Percentiles rank a stretch among this genome's conserved stretches.
Conservation (phyloP, 306 rosid genomes). For the Medicago ruthenica region DNA sequence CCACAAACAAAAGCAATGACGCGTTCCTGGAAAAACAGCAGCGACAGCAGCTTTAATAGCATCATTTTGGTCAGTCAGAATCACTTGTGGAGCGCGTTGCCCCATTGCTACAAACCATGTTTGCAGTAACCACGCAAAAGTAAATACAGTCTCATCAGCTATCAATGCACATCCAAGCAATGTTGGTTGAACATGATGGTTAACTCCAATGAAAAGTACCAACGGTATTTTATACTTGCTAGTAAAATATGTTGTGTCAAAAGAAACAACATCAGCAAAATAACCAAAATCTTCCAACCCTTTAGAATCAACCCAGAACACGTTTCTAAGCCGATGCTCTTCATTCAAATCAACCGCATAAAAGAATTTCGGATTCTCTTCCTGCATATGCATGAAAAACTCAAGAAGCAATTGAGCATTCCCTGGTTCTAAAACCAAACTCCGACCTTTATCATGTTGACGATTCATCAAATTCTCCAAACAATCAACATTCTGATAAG, state of each 20-base stretch:
- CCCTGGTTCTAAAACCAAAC: constrained; percentile 59
- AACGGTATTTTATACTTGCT: constrained; percentile 63
- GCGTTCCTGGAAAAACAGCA: constrained; percentile 59
- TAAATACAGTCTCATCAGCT: constrained; percentile 59
- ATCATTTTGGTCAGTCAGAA: constrained; percentile 64
- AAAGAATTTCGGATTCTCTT: constrained; percentile 66
- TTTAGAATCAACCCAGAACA: constrained; percentile 73
- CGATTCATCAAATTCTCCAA: constrained; percentile 56
- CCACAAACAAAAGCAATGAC: constrained; percentile 69
- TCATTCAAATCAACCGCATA: constrained; percentile 70
- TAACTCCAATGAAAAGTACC: constrained; percentile 64
- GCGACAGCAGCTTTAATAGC: constrained; percentile 64
- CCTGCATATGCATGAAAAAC: constrained; percentile 66
- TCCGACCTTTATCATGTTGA: constrained; percentile 56
- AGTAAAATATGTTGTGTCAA: constrained; percentile 65
- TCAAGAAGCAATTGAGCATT: constrained; percentile 68
- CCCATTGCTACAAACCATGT: constrained; percentile 69
- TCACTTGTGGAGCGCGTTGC: constrained; percentile 58
- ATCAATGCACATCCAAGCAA: constrained; percentile 67
- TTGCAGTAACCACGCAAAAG: constrained; percentile 67
- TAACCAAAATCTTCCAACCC: constrained; percentile 61
- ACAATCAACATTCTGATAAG: constrained; percentile 66
- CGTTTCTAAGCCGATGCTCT: constrained; percentile 67
- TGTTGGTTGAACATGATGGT: constrained; percentile 65
- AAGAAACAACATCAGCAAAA: constrained; percentile 64